These are phyloP conservation scores for Urtica urens DNA, from an alignment of 306 rosid genomes.

Conservation along the genomic window DNA sequence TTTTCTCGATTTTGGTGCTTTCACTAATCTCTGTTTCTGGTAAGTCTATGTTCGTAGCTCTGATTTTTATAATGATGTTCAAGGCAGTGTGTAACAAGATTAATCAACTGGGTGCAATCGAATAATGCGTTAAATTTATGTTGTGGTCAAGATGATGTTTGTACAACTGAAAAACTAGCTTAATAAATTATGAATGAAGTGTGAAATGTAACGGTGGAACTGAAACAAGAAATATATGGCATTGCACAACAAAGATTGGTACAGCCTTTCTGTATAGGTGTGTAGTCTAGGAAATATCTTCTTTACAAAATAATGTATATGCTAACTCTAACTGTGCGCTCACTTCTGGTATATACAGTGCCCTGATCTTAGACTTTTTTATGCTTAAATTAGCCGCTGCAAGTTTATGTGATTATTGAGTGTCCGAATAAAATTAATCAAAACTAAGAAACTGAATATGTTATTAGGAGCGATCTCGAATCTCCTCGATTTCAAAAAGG, in stretches of 20 bases:
- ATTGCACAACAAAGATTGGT: background rate
- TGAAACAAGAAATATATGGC: background rate
- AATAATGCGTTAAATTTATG: no score
- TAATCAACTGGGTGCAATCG: no score
- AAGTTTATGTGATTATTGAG: conserved; percentile 34
- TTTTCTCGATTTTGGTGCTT: no score
- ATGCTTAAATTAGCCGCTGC: conserved; percentile 37
- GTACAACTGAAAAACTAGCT: no score
- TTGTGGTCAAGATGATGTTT: no score
- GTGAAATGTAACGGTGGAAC: background rate
- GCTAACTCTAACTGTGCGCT: conserved; percentile 49
- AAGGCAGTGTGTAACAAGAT: no score
- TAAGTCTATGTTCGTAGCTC: no score
- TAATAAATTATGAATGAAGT: no score
- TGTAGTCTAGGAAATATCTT: conserved; percentile 27
- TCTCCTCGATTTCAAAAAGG: conserved; percentile 24
- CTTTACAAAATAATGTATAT: conserved; percentile 47
- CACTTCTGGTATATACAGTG: conserved; percentile 61
- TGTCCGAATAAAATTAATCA: conserved; percentile 43
- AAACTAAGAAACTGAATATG: conserved; percentile 23
- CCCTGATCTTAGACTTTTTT: conserved; percentile 43
- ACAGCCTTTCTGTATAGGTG: conserved; percentile 22
- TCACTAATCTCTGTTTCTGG: no score
- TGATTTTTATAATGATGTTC: no score
- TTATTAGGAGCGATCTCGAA: conserved; percentile 12